Conservation (phyloP, 2,329 filamentous ascomycete genomes). For the Nigrograna mackinnonii region DNA sequence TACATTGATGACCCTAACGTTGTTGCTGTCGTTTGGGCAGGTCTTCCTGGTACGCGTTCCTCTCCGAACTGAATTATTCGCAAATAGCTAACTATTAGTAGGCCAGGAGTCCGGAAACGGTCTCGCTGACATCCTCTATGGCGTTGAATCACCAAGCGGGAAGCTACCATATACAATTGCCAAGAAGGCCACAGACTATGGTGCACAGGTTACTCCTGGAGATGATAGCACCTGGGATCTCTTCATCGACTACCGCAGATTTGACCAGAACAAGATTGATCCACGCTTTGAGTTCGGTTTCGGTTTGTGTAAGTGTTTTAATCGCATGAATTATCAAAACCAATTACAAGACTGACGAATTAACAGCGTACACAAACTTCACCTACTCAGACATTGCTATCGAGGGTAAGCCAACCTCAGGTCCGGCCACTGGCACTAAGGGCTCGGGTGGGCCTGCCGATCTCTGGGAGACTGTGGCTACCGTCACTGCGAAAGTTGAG, state of each 20-base stretch:
- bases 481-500: slow-evolving; percentile 36
- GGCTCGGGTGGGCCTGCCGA: slow-evolving; percentile 30
- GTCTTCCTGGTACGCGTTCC: slow-evolving; percentile 34
- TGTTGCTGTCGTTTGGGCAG: slow-evolving; percentile 44
- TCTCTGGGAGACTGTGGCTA: slow-evolving; percentile 38
- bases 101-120: slow-evolving; percentile 51
- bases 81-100: slow-evolving; percentile 5
- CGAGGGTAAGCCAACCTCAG: slow-evolving; percentile 20
- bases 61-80: background rate
- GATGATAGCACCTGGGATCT: slow-evolving; percentile 45
- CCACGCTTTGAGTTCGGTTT: slow-evolving; percentile 52
- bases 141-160: slow-evolving; percentile 50
- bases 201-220: slow-evolving; percentile 22
- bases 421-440: slow-evolving; percentile 26
- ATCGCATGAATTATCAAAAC: background rate
- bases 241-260: slow-evolving; percentile 50
- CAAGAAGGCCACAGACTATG: slow-evolving; percentile 36
- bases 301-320: slow-evolving; percentile 38
- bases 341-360: background rate
- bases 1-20: slow-evolving; percentile 42
- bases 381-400: slow-evolving; percentile 39
- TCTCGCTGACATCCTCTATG: slow-evolving; percentile 51
- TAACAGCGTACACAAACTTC: slow-evolving; percentile 45
- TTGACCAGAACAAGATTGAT: slow-evolving; percentile 44
- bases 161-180: slow-evolving; percentile 59